Conservation (phyloP, 2,329 filamentous ascomycete species). For the Monosporascus ibericus region DNA sequence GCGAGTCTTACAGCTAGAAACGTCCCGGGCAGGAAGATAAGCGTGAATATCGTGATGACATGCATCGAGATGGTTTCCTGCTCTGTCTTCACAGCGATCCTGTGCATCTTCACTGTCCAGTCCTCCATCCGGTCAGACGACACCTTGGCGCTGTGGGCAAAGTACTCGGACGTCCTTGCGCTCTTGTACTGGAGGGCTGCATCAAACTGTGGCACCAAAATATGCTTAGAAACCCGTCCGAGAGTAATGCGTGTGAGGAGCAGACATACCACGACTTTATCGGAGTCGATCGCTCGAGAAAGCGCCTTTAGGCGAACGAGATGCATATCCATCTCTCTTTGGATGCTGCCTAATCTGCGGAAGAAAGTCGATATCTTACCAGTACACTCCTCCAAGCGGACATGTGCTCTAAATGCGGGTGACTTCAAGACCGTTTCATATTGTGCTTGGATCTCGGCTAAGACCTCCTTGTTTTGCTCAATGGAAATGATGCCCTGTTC, state of each 20-base stretch:
- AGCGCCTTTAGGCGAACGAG: slow-evolving; percentile 7
- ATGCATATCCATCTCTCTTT: slow-evolving; percentile 11
- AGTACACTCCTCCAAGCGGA: slow-evolving; percentile 1
- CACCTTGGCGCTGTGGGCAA: slow-evolving; percentile 12
- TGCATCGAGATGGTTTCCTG: slow-evolving; percentile 31
- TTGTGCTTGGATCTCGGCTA: slow-evolving; percentile 9
- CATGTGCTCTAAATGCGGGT: slow-evolving; percentile 4
- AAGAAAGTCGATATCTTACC: slow-evolving; percentile 9
- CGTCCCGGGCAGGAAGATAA: slow-evolving; percentile 25
- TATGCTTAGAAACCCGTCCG: too few species aligned
- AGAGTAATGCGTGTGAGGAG: too few species aligned
- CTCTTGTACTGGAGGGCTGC: slow-evolving; percentile 17
- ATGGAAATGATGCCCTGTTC: slow-evolving; percentile 11
- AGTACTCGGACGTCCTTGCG: slow-evolving; percentile 13
- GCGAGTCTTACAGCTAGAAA: slow-evolving; percentile 22
- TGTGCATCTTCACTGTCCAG: slow-evolving; percentile 38
- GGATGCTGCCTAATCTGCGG: slow-evolving; percentile 4
- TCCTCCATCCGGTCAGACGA: slow-evolving; percentile 13
- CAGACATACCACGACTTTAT: slow-evolving; percentile 10
- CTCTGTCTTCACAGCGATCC: slow-evolving; percentile 45
- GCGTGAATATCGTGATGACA: slow-evolving; percentile 23
- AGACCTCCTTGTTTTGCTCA: slow-evolving; percentile 13
- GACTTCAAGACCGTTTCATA: slow-evolving; percentile 7
- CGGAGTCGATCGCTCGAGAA: slow-evolving; percentile 9
- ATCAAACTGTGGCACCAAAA: slow-evolving; percentile 11